Conservation (phyloP, 2,329 filamentous ascomycete species). For the Stagonosporopsis rhizophila region DNA sequence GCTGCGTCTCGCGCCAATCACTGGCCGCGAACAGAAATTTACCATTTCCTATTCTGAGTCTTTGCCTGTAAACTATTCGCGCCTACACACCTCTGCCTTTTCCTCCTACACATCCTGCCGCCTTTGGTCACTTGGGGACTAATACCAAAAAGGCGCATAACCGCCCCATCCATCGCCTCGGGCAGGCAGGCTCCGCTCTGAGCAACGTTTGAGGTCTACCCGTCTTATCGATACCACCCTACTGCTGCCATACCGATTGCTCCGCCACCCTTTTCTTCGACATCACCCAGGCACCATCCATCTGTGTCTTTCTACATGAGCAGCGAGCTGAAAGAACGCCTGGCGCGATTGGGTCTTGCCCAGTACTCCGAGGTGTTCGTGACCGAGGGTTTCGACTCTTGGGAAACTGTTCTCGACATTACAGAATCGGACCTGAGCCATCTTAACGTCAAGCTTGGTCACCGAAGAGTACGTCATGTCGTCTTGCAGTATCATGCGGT, state of each 20-base stretch:
- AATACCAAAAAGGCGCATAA: conserved; percentile 59
- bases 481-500: neutral
- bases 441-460: conserved; percentile 79
- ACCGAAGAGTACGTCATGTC: conserved; percentile 72
- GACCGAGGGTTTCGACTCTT: conserved; percentile 83
- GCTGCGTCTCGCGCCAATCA: conserved; percentile 37
- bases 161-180: conserved; percentile 67
- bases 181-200: conserved; percentile 71
- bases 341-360: conserved; percentile 77
- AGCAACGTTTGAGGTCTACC: conserved; percentile 6
- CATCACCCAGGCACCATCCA: conserved; percentile 9
- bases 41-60: conserved; percentile 41
- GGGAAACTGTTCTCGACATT: conserved; percentile 84
- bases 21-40: conserved; percentile 18
- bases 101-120: conserved; percentile 9
- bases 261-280: conserved; percentile 6
- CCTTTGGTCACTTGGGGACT: conserved; percentile 16
- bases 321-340: conserved; percentile 69
- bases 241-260: conserved; percentile 10
- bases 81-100: conserved; percentile 16
- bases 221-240: conserved; percentile 17
- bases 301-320: conserved; percentile 59
- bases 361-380: conserved; percentile 77
- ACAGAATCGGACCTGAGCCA: conserved; percentile 84
- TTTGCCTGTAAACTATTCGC: conserved; percentile 35